Conservation (phyloP, 495 filamentous ascomycete species). For the Xylaria castorea region DNA sequence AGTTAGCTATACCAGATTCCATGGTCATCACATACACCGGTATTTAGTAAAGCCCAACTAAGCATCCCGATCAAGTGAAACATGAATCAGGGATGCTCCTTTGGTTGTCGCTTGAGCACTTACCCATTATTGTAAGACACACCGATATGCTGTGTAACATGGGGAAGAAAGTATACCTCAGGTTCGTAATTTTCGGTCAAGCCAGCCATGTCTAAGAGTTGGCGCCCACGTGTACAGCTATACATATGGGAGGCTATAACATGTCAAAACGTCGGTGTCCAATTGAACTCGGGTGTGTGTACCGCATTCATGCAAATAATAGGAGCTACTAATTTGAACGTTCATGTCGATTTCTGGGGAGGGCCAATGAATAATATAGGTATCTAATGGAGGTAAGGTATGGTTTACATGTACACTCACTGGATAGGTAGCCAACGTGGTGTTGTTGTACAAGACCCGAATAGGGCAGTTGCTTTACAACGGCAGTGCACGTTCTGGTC, state of each 20-base stretch:
- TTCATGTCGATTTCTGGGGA: not conserved
- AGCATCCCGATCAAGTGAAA: not conserved
- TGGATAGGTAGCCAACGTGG: not conserved
- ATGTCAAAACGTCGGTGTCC: not conserved
- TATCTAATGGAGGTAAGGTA: not conserved
- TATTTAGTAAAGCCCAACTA: not conserved
- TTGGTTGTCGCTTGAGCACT: not conserved
- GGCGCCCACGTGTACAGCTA: conserved; percentile 14
- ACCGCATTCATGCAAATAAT: not conserved
- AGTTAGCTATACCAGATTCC: not conserved
- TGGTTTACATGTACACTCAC: not conserved
- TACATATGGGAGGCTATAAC: not conserved
- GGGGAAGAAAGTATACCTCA: not conserved
- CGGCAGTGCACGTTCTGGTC: not conserved
- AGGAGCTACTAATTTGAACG: not conserved
- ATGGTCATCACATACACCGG: not conserved
- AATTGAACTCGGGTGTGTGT: not conserved
- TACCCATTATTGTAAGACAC: not conserved
- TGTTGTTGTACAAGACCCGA: not conserved
- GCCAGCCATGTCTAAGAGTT: conserved; percentile 11
- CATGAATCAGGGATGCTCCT: not conserved
- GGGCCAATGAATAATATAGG: not conserved
- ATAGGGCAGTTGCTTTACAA: not conserved
- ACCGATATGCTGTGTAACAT: conserved; percentile 9
- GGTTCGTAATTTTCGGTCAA: not conserved